Evolutionary conservation across 1,284 basidiomycete genomes (phyloP).

Genomic region (Calocybe gambosa): DNA sequence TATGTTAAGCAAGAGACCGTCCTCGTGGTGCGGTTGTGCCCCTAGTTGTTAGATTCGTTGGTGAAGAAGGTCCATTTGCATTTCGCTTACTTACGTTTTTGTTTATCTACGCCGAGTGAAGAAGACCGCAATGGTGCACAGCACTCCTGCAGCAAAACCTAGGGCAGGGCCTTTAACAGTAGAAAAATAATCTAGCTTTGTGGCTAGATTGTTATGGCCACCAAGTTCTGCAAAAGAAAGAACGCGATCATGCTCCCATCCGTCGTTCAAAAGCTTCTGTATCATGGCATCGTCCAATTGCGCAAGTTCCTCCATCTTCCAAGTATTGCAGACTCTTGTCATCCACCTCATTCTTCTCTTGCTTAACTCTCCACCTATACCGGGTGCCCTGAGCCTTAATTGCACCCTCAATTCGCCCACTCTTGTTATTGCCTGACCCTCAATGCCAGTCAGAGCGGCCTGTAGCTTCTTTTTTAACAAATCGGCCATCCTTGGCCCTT

Average conservation of each 20-base stretch:
- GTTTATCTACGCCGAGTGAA: conserved; percentile 15
- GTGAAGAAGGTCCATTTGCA: conserved; percentile 1
- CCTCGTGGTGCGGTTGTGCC: too few relatives aligned
- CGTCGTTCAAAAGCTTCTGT: conserved; percentile 54
- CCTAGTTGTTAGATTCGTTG: neutral
- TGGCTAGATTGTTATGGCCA: conserved; percentile 12
- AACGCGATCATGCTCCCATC: conserved; percentile 61
- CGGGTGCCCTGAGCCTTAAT: conserved; percentile 70
- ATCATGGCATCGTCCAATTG: conserved; percentile 58
- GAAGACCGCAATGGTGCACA: conserved; percentile 15
- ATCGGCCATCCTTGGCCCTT: conserved; percentile 87
- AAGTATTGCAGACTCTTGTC: conserved; percentile 82
- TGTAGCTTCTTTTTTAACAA: conserved; percentile 75
- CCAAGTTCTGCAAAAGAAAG: conserved; percentile 43
- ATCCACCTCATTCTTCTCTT: conserved; percentile 92
- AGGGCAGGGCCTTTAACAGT: conserved; percentile 21
- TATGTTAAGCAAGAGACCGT: too few relatives aligned
- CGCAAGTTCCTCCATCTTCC: conserved; percentile 75
- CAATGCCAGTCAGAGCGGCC: conserved; percentile 59
- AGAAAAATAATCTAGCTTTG: neutral
- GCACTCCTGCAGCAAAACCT: conserved; percentile 30
- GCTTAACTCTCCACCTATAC: conserved; percentile 69
- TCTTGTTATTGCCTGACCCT: conserved; percentile 77
- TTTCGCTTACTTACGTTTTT: neutral
- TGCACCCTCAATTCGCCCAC: conserved; percentile 69